These are phyloP conservation scores for Pezicula carpinea DNA, from an alignment of 2,329 filamentous ascomycete genomes.

Conservation along the genomic window DNA sequence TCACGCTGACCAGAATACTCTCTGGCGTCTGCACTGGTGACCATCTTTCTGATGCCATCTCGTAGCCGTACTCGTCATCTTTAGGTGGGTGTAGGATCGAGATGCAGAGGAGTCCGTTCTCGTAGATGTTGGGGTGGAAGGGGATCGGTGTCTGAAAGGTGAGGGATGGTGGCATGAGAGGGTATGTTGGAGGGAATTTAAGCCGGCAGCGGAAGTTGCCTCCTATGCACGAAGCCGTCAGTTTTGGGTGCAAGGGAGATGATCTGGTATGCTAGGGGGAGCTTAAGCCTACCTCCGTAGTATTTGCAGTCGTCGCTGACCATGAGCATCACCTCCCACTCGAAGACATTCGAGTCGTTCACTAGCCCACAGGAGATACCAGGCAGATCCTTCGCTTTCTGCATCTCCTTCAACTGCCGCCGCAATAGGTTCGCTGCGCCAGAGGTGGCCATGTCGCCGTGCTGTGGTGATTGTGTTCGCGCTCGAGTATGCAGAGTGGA, in stretches of 20 bases:
- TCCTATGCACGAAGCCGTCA: slow-evolving; percentile 45
- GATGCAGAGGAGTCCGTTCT: slow-evolving; percentile 85
- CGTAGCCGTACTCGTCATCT: slow-evolving; percentile 92
- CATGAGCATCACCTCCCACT: slow-evolving; percentile 99
- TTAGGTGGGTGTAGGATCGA: slow-evolving; percentile 93
- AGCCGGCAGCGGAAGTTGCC: slow-evolving; percentile 88
- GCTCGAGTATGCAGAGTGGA: not conserved
- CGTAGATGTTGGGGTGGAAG: slow-evolving; percentile 95
- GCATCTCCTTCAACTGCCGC: slow-evolving; percentile 91
- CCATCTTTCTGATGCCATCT: slow-evolving; percentile 87
- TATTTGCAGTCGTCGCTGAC: slow-evolving; percentile 90
- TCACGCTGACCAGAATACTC: slow-evolving; percentile 87
- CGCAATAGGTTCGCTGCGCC: slow-evolving; percentile 66
- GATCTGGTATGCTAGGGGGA: not conserved
- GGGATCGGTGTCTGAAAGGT: slow-evolving; percentile 78
- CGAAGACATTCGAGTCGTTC: slow-evolving; percentile 76
- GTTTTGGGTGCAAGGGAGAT: not conserved
- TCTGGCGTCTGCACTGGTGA: slow-evolving; percentile 91
- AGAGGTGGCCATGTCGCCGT: slow-evolving; percentile 13
- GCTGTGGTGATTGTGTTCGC: not conserved
- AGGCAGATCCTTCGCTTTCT: slow-evolving; percentile 82
- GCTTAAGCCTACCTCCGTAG: slow-evolving; percentile 67
- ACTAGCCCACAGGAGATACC: slow-evolving; percentile 91
- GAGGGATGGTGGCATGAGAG: slow-evolving; percentile 81
- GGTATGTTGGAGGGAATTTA: slow-evolving; percentile 80